These are phyloP conservation scores for Pythium pyrilobum DNA, from an alignment of 352 stramenopile species.

Conservation along the genomic window DNA sequence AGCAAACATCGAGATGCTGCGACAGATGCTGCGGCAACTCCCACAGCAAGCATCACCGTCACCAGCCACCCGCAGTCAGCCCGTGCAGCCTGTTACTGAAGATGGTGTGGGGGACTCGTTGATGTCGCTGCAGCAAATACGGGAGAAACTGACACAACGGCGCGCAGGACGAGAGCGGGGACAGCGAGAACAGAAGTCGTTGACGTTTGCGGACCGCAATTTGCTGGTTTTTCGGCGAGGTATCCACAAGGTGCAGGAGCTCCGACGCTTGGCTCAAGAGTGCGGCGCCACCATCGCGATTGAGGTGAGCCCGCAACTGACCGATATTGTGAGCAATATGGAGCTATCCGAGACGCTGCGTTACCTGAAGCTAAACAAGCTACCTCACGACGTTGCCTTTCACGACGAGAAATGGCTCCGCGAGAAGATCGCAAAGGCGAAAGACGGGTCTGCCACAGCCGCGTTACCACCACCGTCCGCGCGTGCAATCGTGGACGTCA, in stretches of 20 bases:
- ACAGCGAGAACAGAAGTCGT: conserved; percentile 28
- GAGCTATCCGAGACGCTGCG: conserved; percentile 45
- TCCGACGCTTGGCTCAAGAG: conserved; percentile 51
- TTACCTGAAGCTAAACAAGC: conserved; percentile 63
- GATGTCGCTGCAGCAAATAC: not conserved
- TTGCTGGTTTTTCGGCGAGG: conserved; percentile 70
- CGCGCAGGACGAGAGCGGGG: conserved; percentile 22
- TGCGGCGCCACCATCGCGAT: conserved; percentile 69
- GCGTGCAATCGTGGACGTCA: too few species aligned
- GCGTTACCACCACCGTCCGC: not conserved
- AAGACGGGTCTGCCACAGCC: conserved; percentile 14
- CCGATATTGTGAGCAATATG: conserved; percentile 76
- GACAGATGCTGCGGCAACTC: too few species aligned
- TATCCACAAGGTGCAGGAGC: conserved; percentile 61
- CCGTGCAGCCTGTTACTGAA: too few species aligned
- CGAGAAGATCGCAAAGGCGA: conserved; percentile 61
- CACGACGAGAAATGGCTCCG: conserved; percentile 67
- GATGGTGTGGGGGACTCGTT: too few species aligned
- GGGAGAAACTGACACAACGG: conserved; percentile 8
- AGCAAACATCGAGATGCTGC: too few species aligned
- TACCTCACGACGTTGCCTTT: conserved; percentile 65
- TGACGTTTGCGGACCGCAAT: conserved; percentile 52
- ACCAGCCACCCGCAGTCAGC: too few species aligned
- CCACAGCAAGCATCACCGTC: too few species aligned
- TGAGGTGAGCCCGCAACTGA: conserved; percentile 70